Evolutionary conservation across 2,329 filamentous ascomycete species (phyloP), one percentile per base, ranked within the genome.

Genomic region (Sporothrix sp.): DNA sequence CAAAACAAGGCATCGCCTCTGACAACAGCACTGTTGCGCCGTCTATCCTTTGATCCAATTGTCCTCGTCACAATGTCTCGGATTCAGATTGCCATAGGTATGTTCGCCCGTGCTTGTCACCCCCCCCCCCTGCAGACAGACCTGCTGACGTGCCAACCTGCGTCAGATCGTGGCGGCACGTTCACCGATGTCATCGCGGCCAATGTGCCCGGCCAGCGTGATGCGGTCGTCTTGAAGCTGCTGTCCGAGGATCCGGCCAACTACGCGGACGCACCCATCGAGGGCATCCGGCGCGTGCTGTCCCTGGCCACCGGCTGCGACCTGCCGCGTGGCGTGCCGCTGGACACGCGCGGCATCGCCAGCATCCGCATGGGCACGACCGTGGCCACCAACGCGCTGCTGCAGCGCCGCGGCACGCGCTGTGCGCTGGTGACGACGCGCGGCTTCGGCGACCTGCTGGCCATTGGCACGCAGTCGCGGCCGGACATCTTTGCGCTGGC

Each of bases 401-500:
- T 96, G 1, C 89, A 96, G 66, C 74, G 90, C 52, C 95, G 95
- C 66, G 90, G 90, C 38, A 88, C 95, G 68, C 82, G 80, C 59
- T 90, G 93, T 61, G 89, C 87, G n/a, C 76, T 96, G 66, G 79
- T 95, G 1, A 86, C 93, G 8, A 95, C 87, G 1, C 83, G 82
- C 57, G 90, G 90, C 0, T 95, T 95, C 72, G 83, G 81, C 58
- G 89, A 96, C 63, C 93, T 87, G 58, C 71, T 95, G 16, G 77
- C 82, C 51, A 96, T 96, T 62, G 90, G 90, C 8, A 95, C 95
- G 65, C 90, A 96, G 70, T 87, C 84, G 13, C 75, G 90, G 42
- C 90, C 90, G 14, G 84, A 84, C 63, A 95, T 96, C 58, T 96
- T 96, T 61, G 89, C 95, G 61, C 72, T 96, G 37, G 85, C 85